phyloP scores from a whole-genome alignment of 495 filamentous ascomycete genomes.

The Aspergillus nidulans region DNA sequence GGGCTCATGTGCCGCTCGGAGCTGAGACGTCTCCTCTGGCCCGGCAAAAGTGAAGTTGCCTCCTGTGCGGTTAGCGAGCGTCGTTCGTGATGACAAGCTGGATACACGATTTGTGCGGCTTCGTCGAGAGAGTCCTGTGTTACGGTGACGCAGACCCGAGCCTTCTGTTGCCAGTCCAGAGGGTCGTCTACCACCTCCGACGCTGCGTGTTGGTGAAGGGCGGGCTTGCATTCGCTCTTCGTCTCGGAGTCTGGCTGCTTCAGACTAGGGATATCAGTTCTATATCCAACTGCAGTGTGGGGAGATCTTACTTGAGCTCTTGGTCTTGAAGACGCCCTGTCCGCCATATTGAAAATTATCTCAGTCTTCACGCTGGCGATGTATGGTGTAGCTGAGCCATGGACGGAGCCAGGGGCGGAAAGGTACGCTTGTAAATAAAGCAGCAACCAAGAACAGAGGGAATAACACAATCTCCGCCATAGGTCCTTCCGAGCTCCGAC shows the following conservation, averaged over 20 bases:
- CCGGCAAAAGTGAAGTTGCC: constrained; percentile 38
- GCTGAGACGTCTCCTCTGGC: constrained; percentile 32
- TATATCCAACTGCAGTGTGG: neutral
- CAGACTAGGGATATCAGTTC: neutral
- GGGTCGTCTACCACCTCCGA: neutral
- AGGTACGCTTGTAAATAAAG: neutral
- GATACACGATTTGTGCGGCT: constrained; percentile 5
- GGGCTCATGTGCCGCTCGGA: constrained; percentile 33
- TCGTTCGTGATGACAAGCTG: constrained; percentile 28
- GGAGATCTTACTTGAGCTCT: neutral
- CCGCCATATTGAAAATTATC: neutral
- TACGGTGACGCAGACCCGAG: neutral
- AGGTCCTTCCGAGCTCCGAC: neutral
- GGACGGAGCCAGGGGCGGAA: neutral
- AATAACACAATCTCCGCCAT: neutral
- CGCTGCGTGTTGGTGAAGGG: neutral
- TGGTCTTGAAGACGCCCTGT: neutral
- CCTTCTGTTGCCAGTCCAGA: neutral
- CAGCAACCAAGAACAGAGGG: neutral
- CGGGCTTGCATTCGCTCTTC: neutral
- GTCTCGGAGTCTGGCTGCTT: neutral
- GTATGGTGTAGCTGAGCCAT: neutral
- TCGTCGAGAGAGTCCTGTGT: neutral
- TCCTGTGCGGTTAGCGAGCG: constrained; percentile 27
- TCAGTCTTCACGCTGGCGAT: neutral